These are phyloP conservation scores for Nicotiana attenuata DNA, from an alignment of 257 asterid species.

Conservation along the genomic window DNA sequence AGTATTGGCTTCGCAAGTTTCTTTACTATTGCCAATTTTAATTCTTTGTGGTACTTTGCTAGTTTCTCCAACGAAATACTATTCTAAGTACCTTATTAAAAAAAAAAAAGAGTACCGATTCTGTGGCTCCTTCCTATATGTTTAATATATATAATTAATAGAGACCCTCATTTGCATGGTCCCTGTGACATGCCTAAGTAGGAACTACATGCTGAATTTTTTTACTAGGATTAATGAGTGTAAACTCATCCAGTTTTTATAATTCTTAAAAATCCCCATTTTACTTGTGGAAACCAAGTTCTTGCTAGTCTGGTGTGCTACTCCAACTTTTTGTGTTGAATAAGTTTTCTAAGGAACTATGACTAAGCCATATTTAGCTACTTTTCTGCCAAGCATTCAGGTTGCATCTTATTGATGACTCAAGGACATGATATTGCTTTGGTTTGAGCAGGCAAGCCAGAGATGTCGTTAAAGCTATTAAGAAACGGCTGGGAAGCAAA, in stretches of 20 bases:
- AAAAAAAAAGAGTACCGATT: background rate
- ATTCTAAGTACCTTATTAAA: too few relatives aligned
- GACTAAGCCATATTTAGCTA: background rate
- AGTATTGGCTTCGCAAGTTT: background rate
- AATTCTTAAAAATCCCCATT: background rate
- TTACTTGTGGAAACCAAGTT: constrained; percentile 4
- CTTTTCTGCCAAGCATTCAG: background rate
- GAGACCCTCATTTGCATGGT: constrained; percentile 4
- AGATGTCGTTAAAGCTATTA: constrained; percentile 84
- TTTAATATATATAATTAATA: background rate
- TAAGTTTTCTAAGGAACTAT: background rate
- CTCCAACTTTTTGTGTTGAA: background rate
- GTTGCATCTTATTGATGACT: background rate
- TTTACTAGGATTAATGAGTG: background rate
- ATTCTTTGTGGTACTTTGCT: background rate
- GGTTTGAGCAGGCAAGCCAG: constrained; percentile 56
- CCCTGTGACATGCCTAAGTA: background rate
- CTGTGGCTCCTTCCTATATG: background rate
- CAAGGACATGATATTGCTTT: background rate
- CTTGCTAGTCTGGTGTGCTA: background rate
- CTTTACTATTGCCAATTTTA: background rate
- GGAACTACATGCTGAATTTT: background rate
- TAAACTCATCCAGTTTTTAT: background rate
- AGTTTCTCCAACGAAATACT: background rate
- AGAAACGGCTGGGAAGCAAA: constrained; percentile 87